Evolutionary conservation across 139 green algal genomes (phyloP).

Genomic region (Chlamydomonas incerta): DNA sequence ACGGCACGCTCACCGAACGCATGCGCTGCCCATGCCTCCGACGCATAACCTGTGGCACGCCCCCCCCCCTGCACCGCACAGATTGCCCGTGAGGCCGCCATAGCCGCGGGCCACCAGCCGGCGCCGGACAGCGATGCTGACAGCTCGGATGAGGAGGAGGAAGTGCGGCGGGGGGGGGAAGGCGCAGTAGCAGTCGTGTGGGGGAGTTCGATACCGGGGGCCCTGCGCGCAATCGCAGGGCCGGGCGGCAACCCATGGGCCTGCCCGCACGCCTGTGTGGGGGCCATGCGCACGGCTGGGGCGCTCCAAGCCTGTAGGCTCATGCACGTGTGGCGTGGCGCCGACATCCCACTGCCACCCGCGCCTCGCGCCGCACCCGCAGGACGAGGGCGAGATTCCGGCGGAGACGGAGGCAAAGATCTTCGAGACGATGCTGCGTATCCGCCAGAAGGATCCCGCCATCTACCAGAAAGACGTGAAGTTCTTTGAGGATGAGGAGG

Average conservation of each 20-base stretch:
- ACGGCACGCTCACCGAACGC: no score
- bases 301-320: background rate
- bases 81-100: slow-evolving; percentile 20
- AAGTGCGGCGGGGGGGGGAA: no score
- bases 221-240: no score
- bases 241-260: no score
- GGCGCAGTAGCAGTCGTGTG: no score
- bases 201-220: no score
- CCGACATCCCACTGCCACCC: background rate
- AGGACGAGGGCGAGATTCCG: slow-evolving; percentile 70
- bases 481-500: slow-evolving; percentile 70
- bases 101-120: slow-evolving; percentile 6
- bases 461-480: slow-evolving; percentile 79
- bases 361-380: background rate
- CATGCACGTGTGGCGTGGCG: background rate
- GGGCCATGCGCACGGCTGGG: no score
- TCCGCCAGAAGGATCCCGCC: slow-evolving; percentile 73
- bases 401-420: slow-evolving; percentile 73
- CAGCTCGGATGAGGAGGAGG: slow-evolving; percentile 25
- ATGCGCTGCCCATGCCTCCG: no score
- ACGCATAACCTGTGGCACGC: no score
- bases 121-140: slow-evolving; percentile 8
- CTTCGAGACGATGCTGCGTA: slow-evolving; percentile 79
- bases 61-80: background rate
- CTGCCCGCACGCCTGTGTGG: no score